Evolutionary conservation across 2,329 filamentous ascomycete species (phyloP).

Genomic region (Penicillium rolfsii): DNA sequence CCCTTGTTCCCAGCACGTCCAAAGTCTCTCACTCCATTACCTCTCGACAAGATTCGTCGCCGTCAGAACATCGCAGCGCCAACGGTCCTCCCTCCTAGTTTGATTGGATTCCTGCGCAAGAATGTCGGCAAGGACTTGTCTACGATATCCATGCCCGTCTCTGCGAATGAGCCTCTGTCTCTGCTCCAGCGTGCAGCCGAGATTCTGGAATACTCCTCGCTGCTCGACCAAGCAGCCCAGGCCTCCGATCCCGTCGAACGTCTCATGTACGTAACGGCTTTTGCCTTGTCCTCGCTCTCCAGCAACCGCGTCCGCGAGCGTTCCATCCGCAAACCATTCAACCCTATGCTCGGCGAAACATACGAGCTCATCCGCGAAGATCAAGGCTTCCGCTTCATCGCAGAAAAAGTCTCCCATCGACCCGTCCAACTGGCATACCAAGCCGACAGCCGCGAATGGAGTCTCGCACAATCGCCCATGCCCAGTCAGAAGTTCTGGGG

Average conservation of each 20-base stretch:
- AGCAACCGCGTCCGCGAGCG: conserved; percentile 83
- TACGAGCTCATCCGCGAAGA: conserved; percentile 90
- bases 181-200: conserved; percentile 87
- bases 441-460: conserved; percentile 84
- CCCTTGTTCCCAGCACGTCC: conserved; percentile 74
- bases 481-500: conserved; percentile 99
- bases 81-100: conserved; percentile 78
- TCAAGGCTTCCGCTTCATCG: conserved; percentile 84
- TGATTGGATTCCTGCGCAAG: conserved; percentile 93
- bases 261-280: conserved; percentile 82
- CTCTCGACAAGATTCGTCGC: conserved; percentile 68
- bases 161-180: conserved; percentile 89
- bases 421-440: conserved; percentile 92
- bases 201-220: conserved; percentile 83
- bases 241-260: conserved; percentile 66
- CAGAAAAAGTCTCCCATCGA: conserved; percentile 92
- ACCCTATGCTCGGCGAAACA: conserved; percentile 93
- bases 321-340: conserved; percentile 93
- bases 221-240: conserved; percentile 74
- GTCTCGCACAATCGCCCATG: conserved; percentile 80
- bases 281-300: conserved; percentile 86
- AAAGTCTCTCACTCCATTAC: conserved; percentile 76
- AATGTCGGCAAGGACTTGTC: conserved; percentile 98
- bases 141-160: conserved; percentile 96
- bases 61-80: conserved; percentile 72